Conservation (phyloP, 202 grass and related monocot genomes). For the Cymbopogon flexuosus region DNA sequence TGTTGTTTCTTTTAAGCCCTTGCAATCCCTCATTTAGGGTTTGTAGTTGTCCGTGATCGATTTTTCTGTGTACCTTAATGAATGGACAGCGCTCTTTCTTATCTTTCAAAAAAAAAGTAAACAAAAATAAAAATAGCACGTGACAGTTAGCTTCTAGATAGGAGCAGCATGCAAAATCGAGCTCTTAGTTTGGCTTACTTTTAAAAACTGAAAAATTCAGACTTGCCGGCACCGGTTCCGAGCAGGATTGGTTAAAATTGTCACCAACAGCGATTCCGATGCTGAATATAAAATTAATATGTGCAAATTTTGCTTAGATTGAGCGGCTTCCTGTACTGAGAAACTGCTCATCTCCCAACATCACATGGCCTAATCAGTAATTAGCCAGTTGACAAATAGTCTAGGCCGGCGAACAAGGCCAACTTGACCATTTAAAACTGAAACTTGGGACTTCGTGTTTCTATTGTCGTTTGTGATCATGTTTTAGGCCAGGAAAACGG, state of each 20-base stretch:
- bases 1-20: too few species aligned
- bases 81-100: not conserved
- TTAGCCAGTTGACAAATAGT: constrained; percentile 20
- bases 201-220: constrained; percentile 9
- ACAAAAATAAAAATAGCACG: not conserved
- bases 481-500: not conserved
- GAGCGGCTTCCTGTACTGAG: not conserved
- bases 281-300: constrained; percentile 12
- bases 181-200: not conserved
- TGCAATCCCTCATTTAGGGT: too few species aligned
- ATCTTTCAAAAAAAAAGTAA: not conserved
- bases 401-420: constrained; percentile 34
- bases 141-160: not conserved
- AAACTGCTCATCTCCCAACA: constrained; percentile 29
- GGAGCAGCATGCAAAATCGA: not conserved
- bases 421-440: constrained; percentile 30
- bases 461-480: not conserved
- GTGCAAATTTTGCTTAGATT: constrained; percentile 30
- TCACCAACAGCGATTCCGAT: not conserved
- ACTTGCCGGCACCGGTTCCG: constrained; percentile 15
- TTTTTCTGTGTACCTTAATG: too few species aligned
- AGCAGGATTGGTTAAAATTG: constrained; percentile 7
- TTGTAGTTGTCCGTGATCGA: too few species aligned
- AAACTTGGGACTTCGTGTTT: not conserved
- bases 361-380: constrained; percentile 39